Evolutionary conservation across 306 rosid species (phyloP).

Genomic region (Ziziphus jujuba): DNA sequence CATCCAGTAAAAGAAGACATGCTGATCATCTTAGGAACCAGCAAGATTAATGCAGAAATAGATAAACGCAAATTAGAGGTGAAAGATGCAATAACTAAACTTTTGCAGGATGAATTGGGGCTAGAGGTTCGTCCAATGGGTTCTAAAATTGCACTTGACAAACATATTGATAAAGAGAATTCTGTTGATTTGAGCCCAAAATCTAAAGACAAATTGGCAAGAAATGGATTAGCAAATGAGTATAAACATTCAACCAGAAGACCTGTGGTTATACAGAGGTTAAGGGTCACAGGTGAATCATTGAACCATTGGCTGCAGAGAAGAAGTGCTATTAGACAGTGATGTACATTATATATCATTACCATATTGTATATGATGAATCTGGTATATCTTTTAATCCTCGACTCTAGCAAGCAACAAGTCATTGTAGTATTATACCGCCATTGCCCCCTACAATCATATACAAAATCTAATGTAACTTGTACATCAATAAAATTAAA

Average conservation of each 20-base stretch:
- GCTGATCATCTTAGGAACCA: slow-evolving; percentile 68
- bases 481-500: slow-evolving; percentile 18
- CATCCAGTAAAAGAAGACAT: slow-evolving; percentile 68
- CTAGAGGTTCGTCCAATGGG: slow-evolving; percentile 61
- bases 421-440: slow-evolving; percentile 14
- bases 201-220: slow-evolving; percentile 30
- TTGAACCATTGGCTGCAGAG: slow-evolving; percentile 64
- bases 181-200: slow-evolving; percentile 26
- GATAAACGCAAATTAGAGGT: slow-evolving; percentile 44
- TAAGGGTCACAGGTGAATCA: slow-evolving; percentile 72
- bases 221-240: slow-evolving; percentile 28
- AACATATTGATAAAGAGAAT: slow-evolving; percentile 29
- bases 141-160: slow-evolving; percentile 39
- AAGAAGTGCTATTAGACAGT: slow-evolving; percentile 26
- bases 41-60: slow-evolving; percentile 44
- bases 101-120: slow-evolving; percentile 70
- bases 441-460: slow-evolving; percentile 11
- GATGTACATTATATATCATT: background rate
- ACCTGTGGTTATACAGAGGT: slow-evolving; percentile 68
- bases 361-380: slow-evolving; percentile 30
- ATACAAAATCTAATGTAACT: slow-evolving; percentile 6
- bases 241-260: slow-evolving; percentile 54
- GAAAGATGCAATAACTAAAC: slow-evolving; percentile 63
- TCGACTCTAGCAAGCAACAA: background rate
- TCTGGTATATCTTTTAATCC: background rate